Conservation (phyloP, 768 basidiomycete genomes). For the Russula emetica region DNA sequence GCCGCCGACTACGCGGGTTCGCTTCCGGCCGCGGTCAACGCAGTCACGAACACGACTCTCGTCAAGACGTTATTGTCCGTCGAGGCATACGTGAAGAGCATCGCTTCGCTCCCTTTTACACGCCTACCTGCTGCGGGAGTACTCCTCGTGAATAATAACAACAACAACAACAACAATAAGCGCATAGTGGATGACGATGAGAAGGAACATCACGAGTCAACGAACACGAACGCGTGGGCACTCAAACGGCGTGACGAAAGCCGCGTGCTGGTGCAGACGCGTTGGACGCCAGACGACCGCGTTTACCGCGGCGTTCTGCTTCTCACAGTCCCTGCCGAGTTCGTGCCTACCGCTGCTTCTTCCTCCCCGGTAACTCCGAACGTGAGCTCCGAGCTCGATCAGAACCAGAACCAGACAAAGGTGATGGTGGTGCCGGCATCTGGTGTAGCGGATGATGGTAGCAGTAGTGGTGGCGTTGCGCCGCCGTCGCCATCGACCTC, state of each 20-base stretch:
- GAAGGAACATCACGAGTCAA: not conserved
- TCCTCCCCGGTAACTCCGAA: slow-evolving; percentile 22
- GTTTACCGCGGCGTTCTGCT: slow-evolving; percentile 51
- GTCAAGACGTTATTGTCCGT: slow-evolving; percentile 68
- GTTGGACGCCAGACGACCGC: slow-evolving; percentile 47
- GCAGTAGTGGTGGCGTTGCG: not conserved
- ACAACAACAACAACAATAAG: slow-evolving; percentile 42
- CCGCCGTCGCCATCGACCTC: not conserved
- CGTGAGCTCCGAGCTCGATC: slow-evolving; percentile 10
- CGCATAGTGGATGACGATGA: slow-evolving; percentile 42
- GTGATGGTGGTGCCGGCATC: not conserved
- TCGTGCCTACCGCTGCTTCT: slow-evolving; percentile 8
- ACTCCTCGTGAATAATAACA: slow-evolving; percentile 38
- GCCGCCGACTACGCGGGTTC: slow-evolving; percentile 85
- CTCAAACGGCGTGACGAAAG: slow-evolving; percentile 56
- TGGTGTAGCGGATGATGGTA: not conserved
- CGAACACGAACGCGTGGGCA: slow-evolving; percentile 47
- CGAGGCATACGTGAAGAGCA: slow-evolving; percentile 66
- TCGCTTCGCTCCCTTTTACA: slow-evolving; percentile 61
- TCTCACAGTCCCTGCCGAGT: slow-evolving; percentile 36
- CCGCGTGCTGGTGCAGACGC: slow-evolving; percentile 53
- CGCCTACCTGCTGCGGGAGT: slow-evolving; percentile 65
- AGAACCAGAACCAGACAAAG: slow-evolving; percentile 5
- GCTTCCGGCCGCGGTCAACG: slow-evolving; percentile 79
- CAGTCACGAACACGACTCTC: slow-evolving; percentile 75